A percentile compares a stretch with the other conserved stretches of the same genome.
phyloP scores from a whole-genome alignment of 345 rosid genomes.

The Lepidium africanum region DNA sequence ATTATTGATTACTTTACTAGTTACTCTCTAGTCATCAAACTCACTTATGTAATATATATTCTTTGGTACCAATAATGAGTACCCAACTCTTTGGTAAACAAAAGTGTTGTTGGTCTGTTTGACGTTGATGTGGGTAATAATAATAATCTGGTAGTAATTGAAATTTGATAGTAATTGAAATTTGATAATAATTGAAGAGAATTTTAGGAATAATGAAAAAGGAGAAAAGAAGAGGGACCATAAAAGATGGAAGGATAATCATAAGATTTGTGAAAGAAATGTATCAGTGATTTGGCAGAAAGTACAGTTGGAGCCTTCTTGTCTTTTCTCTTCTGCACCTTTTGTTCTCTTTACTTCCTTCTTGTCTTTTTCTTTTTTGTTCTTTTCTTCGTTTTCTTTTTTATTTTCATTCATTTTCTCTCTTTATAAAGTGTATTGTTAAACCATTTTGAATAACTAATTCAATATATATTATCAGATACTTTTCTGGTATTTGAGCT shows the following conservation, averaged over 20 bases:
- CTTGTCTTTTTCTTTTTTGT: conserved; percentile 22
- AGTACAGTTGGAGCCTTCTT: conserved; percentile 15
- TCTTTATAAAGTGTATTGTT: not conserved
- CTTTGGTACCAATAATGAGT: not conserved
- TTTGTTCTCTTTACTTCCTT: conserved; percentile 26
- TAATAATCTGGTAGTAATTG: not conserved
- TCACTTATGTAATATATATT: not conserved
- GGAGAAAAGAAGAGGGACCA: conserved; percentile 5
- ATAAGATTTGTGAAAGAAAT: conserved; percentile 27
- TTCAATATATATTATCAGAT: too few relatives aligned
- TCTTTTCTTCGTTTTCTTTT: not conserved
- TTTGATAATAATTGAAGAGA: not conserved
- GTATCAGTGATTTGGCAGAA: conserved; percentile 19
- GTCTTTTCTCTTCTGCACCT: conserved; percentile 17
- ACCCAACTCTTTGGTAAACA: not conserved
- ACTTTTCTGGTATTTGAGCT: too few relatives aligned
- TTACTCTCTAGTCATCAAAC: not conserved
- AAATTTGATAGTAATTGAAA: not conserved
- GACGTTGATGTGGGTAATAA: too few relatives aligned
- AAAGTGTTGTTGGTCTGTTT: too few relatives aligned
- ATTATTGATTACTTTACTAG: not conserved
- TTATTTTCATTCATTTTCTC: not conserved
- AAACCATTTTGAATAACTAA: too few relatives aligned
- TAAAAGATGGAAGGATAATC: conserved; percentile 3
- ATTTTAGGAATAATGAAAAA: not conserved